Evolutionary conservation across 2,329 filamentous ascomycete genomes (phyloP).

Genomic region (Arthrobotrys musiformis): DNA sequence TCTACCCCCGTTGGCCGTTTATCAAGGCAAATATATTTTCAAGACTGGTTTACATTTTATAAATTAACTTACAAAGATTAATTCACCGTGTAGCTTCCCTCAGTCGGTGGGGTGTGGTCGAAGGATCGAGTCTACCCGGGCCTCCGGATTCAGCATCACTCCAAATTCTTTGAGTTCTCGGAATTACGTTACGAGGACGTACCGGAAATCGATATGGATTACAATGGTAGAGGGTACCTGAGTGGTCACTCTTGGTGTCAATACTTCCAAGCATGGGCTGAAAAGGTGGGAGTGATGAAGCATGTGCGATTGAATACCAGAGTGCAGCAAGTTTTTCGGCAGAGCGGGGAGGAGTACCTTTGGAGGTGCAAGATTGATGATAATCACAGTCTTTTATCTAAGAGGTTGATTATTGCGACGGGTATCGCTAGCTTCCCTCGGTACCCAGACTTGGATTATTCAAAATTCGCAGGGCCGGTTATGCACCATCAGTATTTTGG

Average conservation of each 20-base stretch:
- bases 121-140: slow-evolving; percentile 64
- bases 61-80: too few relatives aligned
- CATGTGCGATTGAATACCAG: slow-evolving; percentile 66
- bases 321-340: slow-evolving; percentile 63
- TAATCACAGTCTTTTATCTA: slow-evolving; percentile 56
- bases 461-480: slow-evolving; percentile 67
- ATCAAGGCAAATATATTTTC: too few relatives aligned
- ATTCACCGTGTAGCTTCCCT: slow-evolving; percentile 55
- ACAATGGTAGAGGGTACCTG: slow-evolving; percentile 69
- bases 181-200: slow-evolving; percentile 60
- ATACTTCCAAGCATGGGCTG: slow-evolving; percentile 70
- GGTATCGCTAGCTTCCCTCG: slow-evolving; percentile 71
- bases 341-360: slow-evolving; percentile 37
- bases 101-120: slow-evolving; percentile 65
- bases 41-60: too few relatives aligned
- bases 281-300: slow-evolving; percentile 67
- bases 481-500: slow-evolving; percentile 70
- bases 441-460: slow-evolving; percentile 66
- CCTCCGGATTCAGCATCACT: slow-evolving; percentile 64
- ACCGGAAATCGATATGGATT: slow-evolving; percentile 43
- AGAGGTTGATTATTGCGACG: slow-evolving; percentile 71
- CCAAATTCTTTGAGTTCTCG: slow-evolving; percentile 63
- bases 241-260: slow-evolving; percentile 68
- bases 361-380: slow-evolving; percentile 48
- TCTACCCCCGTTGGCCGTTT: background rate